These are phyloP conservation scores for Tulasnella sp. DNA, from an alignment of 768 basidiomycete species.

Conservation along the genomic window DNA sequence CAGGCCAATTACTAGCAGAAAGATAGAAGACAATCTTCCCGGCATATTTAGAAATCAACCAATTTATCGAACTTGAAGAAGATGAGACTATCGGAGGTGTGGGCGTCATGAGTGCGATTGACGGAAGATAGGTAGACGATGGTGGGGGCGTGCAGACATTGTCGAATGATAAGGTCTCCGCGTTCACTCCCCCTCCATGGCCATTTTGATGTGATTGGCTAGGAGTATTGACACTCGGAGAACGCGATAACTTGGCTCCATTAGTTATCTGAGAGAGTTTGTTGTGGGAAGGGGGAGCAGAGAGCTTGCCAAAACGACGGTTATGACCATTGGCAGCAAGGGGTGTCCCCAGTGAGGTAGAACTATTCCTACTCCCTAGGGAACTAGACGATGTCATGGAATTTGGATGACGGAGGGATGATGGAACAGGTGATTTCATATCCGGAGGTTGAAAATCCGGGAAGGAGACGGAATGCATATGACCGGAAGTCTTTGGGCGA, in stretches of 20 bases:
- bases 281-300: background rate
- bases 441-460: slow-evolving; percentile 60
- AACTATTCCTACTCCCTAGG: slow-evolving; percentile 1
- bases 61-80: slow-evolving; percentile 15
- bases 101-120: slow-evolving; percentile 9
- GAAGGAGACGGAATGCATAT: slow-evolving; percentile 49
- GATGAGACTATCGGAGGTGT: slow-evolving; percentile 2
- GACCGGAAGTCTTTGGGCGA: slow-evolving; percentile 46
- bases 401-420: slow-evolving; percentile 24
- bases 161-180: background rate
- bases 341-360: background rate
- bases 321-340: background rate
- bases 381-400: background rate
- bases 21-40: slow-evolving; percentile 75
- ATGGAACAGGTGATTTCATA: slow-evolving; percentile 23
- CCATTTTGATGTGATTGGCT: background rate
- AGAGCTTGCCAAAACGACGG: background rate
- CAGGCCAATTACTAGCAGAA: slow-evolving; percentile 76
- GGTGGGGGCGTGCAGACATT: background rate
- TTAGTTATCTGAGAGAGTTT: too few relatives aligned
- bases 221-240: too few relatives aligned
- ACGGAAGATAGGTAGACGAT: slow-evolving; percentile 9
- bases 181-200: background rate
- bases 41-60: slow-evolving; percentile 25
- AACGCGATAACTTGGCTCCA: too few relatives aligned